These are phyloP conservation scores for Trifolium dubium DNA, from an alignment of 306 rosid species.

Conservation along the genomic window DNA sequence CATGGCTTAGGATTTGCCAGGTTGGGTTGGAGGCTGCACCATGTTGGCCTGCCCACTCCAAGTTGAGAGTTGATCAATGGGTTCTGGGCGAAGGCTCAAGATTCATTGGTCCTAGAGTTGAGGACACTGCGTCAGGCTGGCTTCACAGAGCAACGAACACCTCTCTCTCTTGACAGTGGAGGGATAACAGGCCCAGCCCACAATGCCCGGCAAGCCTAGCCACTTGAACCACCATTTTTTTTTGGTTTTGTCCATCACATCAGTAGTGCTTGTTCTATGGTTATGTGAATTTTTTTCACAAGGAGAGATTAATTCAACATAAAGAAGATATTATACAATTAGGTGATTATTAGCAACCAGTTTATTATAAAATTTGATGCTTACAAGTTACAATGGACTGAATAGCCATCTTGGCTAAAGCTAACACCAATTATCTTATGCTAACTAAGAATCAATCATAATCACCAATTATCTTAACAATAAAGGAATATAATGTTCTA, in stretches of 20 bases:
- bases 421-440: background rate
- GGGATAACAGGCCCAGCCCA: background rate
- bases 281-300: no score
- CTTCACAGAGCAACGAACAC: conserved; percentile 1
- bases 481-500: conserved; percentile 31
- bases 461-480: background rate
- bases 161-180: background rate
- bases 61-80: background rate
- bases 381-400: no score
- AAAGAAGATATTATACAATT: no score
- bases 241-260: no score
- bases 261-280: no score
- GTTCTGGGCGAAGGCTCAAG: background rate
- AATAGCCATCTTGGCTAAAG: no score
- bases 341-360: no score
- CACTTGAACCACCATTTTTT: background rate
- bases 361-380: no score
- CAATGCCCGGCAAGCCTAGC: background rate
- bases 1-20: background rate
- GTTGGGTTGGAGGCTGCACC: background rate
- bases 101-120: background rate
- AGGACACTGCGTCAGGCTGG: conserved; percentile 11
- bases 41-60: conserved; percentile 1
- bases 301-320: no score
- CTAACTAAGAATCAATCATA: background rate